phyloP scores from a whole-genome alignment of 2,329 filamentous ascomycete species.

The Exophiala oligosperma region DNA sequence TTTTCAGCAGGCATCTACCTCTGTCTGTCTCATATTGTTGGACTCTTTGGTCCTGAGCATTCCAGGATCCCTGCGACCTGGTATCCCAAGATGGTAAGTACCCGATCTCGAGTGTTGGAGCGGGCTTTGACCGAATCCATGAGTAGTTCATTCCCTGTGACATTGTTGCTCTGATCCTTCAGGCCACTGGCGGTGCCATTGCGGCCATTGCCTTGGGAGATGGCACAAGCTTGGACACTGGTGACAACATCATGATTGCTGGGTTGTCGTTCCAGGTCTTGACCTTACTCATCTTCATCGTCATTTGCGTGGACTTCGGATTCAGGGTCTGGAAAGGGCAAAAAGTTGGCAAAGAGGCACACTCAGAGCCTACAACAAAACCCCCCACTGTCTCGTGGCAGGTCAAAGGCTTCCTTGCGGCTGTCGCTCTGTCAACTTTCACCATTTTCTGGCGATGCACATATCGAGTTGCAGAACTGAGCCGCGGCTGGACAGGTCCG shows the following conservation, averaged over 20 bases:
- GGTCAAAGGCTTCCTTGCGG: not conserved
- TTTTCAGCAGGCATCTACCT: slow-evolving; percentile 65
- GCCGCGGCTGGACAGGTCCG: slow-evolving; percentile 45
- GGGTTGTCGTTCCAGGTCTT: slow-evolving; percentile 48
- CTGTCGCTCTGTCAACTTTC: slow-evolving; percentile 35
- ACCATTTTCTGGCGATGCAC: slow-evolving; percentile 47
- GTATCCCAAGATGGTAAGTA: too few species aligned
- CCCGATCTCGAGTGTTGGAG: slow-evolving; percentile 19
- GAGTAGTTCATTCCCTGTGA: slow-evolving; percentile 63
- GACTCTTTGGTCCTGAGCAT: slow-evolving; percentile 34
- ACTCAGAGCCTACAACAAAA: slow-evolving; percentile 25
- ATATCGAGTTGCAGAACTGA: slow-evolving; percentile 51
- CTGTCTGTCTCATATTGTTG: slow-evolving; percentile 50
- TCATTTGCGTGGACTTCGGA: slow-evolving; percentile 30
- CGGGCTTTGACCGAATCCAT: slow-evolving; percentile 36
- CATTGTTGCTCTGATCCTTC: slow-evolving; percentile 60
- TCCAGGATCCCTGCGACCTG: too few species aligned
- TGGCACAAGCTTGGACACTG: slow-evolving; percentile 37
- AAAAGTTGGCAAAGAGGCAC: not conserved
- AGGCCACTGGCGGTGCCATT: slow-evolving; percentile 60
- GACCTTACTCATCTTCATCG: slow-evolving; percentile 52
- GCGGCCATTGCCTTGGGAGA: slow-evolving; percentile 45
- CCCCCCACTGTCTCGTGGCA: not conserved
- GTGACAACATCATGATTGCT: slow-evolving; percentile 66
- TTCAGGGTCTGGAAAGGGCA: not conserved